These are phyloP conservation scores for Sclerotiophoma versabilis DNA, from an alignment of 2,329 filamentous ascomycete genomes.

Conservation along the genomic window DNA sequence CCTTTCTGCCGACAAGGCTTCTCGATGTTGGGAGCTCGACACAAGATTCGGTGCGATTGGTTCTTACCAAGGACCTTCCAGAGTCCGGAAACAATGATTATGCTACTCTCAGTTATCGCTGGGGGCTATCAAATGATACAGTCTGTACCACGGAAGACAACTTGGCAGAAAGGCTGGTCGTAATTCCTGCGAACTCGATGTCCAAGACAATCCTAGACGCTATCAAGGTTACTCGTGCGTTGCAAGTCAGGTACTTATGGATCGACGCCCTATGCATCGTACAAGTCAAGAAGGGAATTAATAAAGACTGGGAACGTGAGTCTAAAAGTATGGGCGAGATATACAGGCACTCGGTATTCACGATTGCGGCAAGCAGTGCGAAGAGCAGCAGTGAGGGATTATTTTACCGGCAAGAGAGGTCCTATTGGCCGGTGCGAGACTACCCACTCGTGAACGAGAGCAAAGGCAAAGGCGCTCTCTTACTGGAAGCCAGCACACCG, in stretches of 20 bases:
- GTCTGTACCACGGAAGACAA: neutral
- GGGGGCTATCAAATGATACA: neutral
- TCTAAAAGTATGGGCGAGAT: neutral
- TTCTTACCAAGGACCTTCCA: neutral
- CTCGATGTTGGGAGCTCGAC: neutral
- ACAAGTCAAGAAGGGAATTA: neutral
- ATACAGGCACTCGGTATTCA: neutral
- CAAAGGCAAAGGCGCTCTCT: neutral
- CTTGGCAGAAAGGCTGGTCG: neutral
- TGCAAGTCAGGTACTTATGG: neutral
- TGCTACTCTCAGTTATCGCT: neutral
- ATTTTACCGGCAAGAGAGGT: neutral
- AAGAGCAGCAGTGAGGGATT: neutral
- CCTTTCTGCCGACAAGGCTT: neutral
- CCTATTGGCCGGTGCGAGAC: neutral
- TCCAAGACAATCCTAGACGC: conserved; percentile 2
- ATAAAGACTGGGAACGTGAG: neutral
- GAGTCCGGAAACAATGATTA: neutral
- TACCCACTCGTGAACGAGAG: neutral
- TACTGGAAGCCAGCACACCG: neutral
- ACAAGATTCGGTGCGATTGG: neutral
- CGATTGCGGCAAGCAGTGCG: conserved; percentile 1
- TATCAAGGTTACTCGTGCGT: neutral
- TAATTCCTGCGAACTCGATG: neutral
- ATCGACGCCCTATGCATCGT: conserved; percentile 7